These are phyloP conservation scores for Chaetomium cochliodes DNA, from an alignment of 495 filamentous ascomycete species.

Conservation along the genomic window DNA sequence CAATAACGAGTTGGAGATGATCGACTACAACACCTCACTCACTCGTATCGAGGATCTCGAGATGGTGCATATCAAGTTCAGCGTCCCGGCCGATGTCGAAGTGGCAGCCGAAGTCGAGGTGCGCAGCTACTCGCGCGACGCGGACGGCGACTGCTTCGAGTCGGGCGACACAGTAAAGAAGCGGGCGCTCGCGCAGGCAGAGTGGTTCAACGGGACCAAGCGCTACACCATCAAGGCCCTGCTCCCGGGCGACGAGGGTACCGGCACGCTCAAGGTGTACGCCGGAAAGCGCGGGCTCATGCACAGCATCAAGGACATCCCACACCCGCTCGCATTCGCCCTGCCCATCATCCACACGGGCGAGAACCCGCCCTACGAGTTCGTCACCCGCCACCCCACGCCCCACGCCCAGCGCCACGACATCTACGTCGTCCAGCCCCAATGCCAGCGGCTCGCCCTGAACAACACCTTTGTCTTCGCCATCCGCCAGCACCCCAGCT, in stretches of 20 bases:
- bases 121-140: slow-evolving; percentile 71
- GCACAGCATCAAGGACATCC: slow-evolving; percentile 92
- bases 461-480: slow-evolving; percentile 99
- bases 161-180: slow-evolving; percentile 85
- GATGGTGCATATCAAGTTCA: slow-evolving; percentile 82
- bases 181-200: slow-evolving; percentile 82
- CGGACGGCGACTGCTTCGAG: slow-evolving; percentile 89
- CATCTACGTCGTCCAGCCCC: slow-evolving; percentile 92
- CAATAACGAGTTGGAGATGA: slow-evolving; percentile 70
- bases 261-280: slow-evolving; percentile 85
- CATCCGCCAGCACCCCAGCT: slow-evolving; percentile 86
- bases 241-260: slow-evolving; percentile 84
- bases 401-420: slow-evolving; percentile 96
- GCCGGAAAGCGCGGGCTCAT: slow-evolving; percentile 91
- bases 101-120: slow-evolving; percentile 92
- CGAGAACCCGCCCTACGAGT: slow-evolving; percentile 90
- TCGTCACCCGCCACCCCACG: slow-evolving; percentile 88
- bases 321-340: slow-evolving; percentile 86
- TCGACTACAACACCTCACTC: slow-evolving; percentile 88
- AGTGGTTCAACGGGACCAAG: slow-evolving; percentile 85
- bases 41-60: slow-evolving; percentile 86
- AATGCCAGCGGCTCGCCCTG: slow-evolving; percentile 78
- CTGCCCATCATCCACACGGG: slow-evolving; percentile 87
- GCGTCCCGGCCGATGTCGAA: slow-evolving; percentile 85
- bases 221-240: slow-evolving; percentile 90